phyloP scores from a whole-genome alignment of 2,329 filamentous ascomycete species.

The Periconia sp. region DNA sequence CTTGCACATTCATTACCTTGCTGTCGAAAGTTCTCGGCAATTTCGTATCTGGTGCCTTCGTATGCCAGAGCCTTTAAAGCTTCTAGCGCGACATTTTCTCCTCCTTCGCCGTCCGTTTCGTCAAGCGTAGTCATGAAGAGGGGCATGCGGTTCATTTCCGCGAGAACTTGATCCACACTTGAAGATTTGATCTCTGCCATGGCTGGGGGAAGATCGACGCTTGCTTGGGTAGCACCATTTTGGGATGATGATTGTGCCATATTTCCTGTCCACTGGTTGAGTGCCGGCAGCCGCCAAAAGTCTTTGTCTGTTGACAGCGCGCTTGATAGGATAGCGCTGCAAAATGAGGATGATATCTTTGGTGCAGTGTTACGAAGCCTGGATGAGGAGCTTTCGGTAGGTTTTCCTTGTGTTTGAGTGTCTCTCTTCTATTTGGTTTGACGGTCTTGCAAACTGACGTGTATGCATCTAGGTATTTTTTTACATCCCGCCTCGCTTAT shows the following conservation, averaged over 20 bases:
- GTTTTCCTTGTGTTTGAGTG: not conserved
- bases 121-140: constrained; percentile 95
- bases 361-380: not conserved
- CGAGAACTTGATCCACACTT: constrained; percentile 61
- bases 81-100: constrained; percentile 81
- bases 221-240: constrained; percentile 22
- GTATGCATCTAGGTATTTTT: not conserved
- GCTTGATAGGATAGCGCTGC: too few species aligned
- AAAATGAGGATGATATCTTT: not conserved
- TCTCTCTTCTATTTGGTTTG: not conserved
- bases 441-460: not conserved
- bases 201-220: constrained; percentile 57
- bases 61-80: constrained; percentile 89
- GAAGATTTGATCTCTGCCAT: constrained; percentile 61
- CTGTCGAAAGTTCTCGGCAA: constrained; percentile 82
- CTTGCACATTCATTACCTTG: constrained; percentile 89
- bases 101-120: constrained; percentile 59
- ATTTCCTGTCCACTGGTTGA: not conserved
- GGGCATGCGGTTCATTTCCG: constrained; percentile 70
- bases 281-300: not conserved
- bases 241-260: constrained; percentile 21
- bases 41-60: constrained; percentile 85
- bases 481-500: not conserved
- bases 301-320: too few species aligned
- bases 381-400: not conserved